Evolutionary conservation across 257 asterid genomes (phyloP), one percentile per base, ranked within the genome.

Genomic region (Przewalskia tangutica): DNA sequence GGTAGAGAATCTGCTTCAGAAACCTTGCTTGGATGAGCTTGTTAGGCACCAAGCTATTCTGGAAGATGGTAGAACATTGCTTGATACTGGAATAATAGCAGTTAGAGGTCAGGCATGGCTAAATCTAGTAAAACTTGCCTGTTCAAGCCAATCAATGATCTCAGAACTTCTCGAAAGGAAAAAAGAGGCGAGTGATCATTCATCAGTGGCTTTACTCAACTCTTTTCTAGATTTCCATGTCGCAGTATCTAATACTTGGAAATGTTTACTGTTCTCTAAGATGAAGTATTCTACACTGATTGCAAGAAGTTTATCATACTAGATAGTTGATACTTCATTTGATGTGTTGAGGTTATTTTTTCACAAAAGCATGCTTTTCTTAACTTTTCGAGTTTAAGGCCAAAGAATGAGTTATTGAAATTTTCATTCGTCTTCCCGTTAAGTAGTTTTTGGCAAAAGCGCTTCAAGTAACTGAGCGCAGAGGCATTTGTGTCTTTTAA

Each of bases 31-130:
- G 59, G 88, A 91, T 84, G 97, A 93, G 83, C 97, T 96, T 86
- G 85, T 73, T 68, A 88, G 64, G 82, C 91, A 92, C 90, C 88
- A 88, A 66, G 99, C 99, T 70, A 86, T 96, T 87, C 87, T 94
- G 60, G 94, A 89, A 82, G 99, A 93, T 85, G 98, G 99, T 55
- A 93, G 98, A 89, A 85, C 99, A 48, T 88, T 94, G 86, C 97
- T 96, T 79, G 99, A 96, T 87, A 93, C 99, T 3, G 99, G 99
- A 87, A 91, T 94, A 81, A 93, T 96, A 84, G 98, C 99, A 73
- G 97, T 90, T 83, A 92, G 86, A 85, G 99, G 99, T 60, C 90
- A 91, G 88, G 97, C 97, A 23, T 96, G 99, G 98, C 85, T 87
- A 85, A 97, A 94, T 90, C 97, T 96, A 82, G 90, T 84, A 84